Evolutionary conservation across 768 basidiomycete species (phyloP).

Genomic region (Cystobasidium tubakii): DNA sequence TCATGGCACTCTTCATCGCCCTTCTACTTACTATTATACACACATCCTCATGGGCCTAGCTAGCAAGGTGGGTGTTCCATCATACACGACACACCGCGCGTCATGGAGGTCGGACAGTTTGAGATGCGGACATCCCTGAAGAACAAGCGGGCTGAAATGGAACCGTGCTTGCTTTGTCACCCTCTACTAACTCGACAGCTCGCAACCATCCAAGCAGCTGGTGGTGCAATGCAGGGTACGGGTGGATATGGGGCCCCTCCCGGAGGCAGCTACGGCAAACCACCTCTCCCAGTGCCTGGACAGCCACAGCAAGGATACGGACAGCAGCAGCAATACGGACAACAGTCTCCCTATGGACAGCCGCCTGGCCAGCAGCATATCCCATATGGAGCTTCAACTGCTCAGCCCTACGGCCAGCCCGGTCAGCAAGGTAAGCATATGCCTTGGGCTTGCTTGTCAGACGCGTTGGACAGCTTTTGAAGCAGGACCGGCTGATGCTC

Average conservation of each 20-base stretch:
- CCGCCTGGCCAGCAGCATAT: background rate
- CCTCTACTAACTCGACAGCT: too few species aligned
- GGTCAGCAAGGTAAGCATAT: too few species aligned
- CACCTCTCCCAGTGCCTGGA: conserved; percentile 11
- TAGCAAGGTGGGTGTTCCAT: conserved; percentile 20
- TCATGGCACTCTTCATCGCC: conserved; percentile 5
- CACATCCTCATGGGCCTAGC: conserved; percentile 33
- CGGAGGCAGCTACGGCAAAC: background rate
- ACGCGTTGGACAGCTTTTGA: too few species aligned
- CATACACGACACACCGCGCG: background rate
- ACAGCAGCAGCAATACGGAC: conserved; percentile 20
- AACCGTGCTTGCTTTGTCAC: too few species aligned
- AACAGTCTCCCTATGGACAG: conserved; percentile 15
- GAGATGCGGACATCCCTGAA: too few species aligned
- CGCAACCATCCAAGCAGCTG: conserved; percentile 16
- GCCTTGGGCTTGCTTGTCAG: too few species aligned
- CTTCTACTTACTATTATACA: too few species aligned
- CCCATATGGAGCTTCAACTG: background rate
- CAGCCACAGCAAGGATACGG: conserved; percentile 17
- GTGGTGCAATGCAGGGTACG: conserved; percentile 8
- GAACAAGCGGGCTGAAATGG: too few species aligned
- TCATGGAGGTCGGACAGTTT: background rate
- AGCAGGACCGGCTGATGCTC: too few species aligned
- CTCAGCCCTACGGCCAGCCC: too few species aligned
- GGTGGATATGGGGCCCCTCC: background rate